Evolutionary conservation across 352 stramenopile species (phyloP).

Genomic region (Phytophthora cactorum): DNA sequence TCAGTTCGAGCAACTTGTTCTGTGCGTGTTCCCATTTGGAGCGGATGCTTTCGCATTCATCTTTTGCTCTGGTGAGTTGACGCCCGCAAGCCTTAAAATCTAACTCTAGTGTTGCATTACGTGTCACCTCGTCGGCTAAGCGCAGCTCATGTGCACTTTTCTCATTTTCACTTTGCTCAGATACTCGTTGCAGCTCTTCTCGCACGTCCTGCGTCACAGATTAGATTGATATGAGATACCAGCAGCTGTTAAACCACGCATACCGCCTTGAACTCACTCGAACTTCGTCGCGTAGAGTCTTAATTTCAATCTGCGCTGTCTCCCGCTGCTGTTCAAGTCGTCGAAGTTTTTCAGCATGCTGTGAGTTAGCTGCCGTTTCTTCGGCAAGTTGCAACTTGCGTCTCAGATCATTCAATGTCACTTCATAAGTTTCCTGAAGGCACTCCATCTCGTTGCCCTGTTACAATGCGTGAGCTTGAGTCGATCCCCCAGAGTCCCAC

Average conservation of each 20-base stretch:
- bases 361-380: slow-evolving; percentile 44
- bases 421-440: slow-evolving; percentile 71
- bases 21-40: slow-evolving; percentile 63
- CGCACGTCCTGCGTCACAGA: slow-evolving; percentile 51
- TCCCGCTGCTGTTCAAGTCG: slow-evolving; percentile 66
- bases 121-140: slow-evolving; percentile 55
- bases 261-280: slow-evolving; percentile 35
- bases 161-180: slow-evolving; percentile 44
- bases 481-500: background rate
- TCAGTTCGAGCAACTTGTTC: slow-evolving; percentile 59
- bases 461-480: slow-evolving; percentile 5
- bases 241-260: background rate
- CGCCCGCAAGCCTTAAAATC: slow-evolving; percentile 59
- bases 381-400: slow-evolving; percentile 56
- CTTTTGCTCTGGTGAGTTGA: slow-evolving; percentile 49
- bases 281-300: slow-evolving; percentile 67
- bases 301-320: slow-evolving; percentile 60
- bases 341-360: slow-evolving; percentile 49
- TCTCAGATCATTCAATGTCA: slow-evolving; percentile 62
- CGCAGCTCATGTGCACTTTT: slow-evolving; percentile 49
- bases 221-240: background rate
- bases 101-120: slow-evolving; percentile 55
- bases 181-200: slow-evolving; percentile 50
- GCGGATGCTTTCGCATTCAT: slow-evolving; percentile 57
- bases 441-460: slow-evolving; percentile 78